These are phyloP conservation scores for Saccharomycopsis sp. DNA, from an alignment of 805 yeast genomes.

Conservation along the genomic window DNA sequence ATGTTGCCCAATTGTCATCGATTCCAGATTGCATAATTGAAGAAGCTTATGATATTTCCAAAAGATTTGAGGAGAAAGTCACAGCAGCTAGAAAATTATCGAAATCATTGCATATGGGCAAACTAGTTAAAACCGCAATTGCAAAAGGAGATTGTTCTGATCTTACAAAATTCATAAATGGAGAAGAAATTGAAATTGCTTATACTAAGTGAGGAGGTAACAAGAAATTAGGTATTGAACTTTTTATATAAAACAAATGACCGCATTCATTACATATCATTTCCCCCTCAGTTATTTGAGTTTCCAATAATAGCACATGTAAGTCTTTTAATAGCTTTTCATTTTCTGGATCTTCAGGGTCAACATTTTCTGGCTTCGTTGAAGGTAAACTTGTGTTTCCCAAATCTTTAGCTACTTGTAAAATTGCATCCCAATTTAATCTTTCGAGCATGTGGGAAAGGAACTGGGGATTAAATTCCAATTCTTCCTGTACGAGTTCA, in stretches of 20 bases:
- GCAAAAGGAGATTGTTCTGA: background rate
- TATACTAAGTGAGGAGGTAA: constrained; percentile 83
- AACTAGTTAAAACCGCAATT: no score
- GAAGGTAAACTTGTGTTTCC: constrained; percentile 59
- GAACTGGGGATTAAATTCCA: constrained; percentile 79
- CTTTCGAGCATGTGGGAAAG: constrained; percentile 68
- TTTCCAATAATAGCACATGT: constrained; percentile 74
- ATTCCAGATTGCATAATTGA: constrained; percentile 42
- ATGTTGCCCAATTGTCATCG: constrained; percentile 75
- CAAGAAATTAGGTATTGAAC: constrained; percentile 87
- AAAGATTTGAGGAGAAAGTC: constrained; percentile 4
- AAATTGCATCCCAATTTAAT: constrained; percentile 82
- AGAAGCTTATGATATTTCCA: constrained; percentile 34
- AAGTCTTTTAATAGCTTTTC: constrained; percentile 62
- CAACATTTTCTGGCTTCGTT: constrained; percentile 47
- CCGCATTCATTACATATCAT: constrained; percentile 85
- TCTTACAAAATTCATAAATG: no score
- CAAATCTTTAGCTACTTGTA: constrained; percentile 68
- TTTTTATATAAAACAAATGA: constrained; percentile 84
- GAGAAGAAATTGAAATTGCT: background rate
- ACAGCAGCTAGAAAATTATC: background rate
- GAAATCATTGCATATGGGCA: constrained; percentile 2
- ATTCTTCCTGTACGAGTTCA: constrained; percentile 66
- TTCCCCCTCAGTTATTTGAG: constrained; percentile 80
- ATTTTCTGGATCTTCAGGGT: constrained; percentile 38